A percentile compares a stretch with the other conserved stretches of the same genome.
Evolutionary conservation across 768 basidiomycete genomes (phyloP).

Genomic region (Pleurotus platypus): DNA sequence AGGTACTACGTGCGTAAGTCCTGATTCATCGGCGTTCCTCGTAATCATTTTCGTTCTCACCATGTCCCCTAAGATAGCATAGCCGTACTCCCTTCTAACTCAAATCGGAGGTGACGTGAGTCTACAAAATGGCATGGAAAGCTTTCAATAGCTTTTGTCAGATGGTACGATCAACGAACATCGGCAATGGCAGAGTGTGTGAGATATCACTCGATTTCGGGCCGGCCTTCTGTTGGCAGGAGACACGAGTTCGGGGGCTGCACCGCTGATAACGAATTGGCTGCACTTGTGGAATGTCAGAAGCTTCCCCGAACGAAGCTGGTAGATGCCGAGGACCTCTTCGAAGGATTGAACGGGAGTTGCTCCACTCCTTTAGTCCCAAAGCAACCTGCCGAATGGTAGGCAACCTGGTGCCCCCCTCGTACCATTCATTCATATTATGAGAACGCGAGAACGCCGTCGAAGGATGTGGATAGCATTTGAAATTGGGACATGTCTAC

Average conservation of each 20-base stretch:
- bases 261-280: not conserved
- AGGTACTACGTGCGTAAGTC: not conserved
- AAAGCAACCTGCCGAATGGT: too few relatives aligned
- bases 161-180: not conserved
- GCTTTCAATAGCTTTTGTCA: not conserved
- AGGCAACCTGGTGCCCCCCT: too few relatives aligned
- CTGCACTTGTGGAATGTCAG: not conserved
- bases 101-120: conserved; percentile 4
- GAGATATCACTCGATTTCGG: not conserved
- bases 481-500: too few relatives aligned
- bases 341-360: too few relatives aligned
- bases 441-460: too few relatives aligned
- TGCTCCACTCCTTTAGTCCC: too few relatives aligned
- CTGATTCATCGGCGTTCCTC: not conserved
- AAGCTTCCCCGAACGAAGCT: too few relatives aligned
- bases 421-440: too few relatives aligned
- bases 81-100: conserved; percentile 4
- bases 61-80: not conserved
- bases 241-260: not conserved
- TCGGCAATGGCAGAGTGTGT: not conserved
- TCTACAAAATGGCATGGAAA: not conserved
- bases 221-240: not conserved
- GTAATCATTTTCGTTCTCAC: not conserved
- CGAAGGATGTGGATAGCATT: too few relatives aligned
- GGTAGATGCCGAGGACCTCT: too few relatives aligned